Evolutionary conservation across 1,284 basidiomycete species (phyloP), one percentile per base, ranked within the genome.

Genomic region (Ganoderma sp.): DNA sequence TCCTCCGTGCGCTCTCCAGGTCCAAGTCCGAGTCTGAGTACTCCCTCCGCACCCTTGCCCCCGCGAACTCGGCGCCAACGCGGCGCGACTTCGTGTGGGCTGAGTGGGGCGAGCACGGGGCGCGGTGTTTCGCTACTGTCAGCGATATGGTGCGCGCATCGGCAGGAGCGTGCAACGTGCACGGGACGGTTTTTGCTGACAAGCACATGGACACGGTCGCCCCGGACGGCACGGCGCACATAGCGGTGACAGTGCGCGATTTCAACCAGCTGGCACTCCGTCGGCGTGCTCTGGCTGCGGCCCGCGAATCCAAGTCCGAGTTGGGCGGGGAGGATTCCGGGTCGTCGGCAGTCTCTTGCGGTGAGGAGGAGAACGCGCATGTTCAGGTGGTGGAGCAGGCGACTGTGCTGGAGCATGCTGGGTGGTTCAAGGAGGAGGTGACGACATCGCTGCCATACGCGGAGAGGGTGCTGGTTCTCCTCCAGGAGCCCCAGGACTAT

Each of bases 151-250:
- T 8, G 37, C 2, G 1, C 56, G 84, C 83, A 43, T 67, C 76
- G 19, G 75, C 80, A n/a, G 90, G 86, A 86, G 85, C 87, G 9
- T 90, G 89, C 78, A 87, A 85, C 72, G 84, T 88, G 32, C 84
- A 82, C 73, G 88, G 88, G 15, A 82, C 81, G 57, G 81, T 81
- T 67, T 87, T 81, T 65, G 82, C 79, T 69, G 80, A 70, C 64
- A 48, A n/a, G 10, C n/a, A 12, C 45, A 3, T n/a, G 45, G 37
- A 39, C 10, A 39, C 1, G 37, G 37, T 9, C 10, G 0, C 37
- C 37, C 37, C 32, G 8, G 37, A 39, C 37, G 37, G 37, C 10
- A 39, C 0, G 37, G 8, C 56, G 67, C 65, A 70, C 58, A 66
- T 70, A 43, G 63, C 60, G 41, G 61, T 77, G 45, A 58, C 73